A percentile compares a stretch with the other conserved stretches of the same genome.
Conservation (phyloP, 2,329 filamentous ascomycete species). For the Zymoseptoria pseudotritici region DNA sequence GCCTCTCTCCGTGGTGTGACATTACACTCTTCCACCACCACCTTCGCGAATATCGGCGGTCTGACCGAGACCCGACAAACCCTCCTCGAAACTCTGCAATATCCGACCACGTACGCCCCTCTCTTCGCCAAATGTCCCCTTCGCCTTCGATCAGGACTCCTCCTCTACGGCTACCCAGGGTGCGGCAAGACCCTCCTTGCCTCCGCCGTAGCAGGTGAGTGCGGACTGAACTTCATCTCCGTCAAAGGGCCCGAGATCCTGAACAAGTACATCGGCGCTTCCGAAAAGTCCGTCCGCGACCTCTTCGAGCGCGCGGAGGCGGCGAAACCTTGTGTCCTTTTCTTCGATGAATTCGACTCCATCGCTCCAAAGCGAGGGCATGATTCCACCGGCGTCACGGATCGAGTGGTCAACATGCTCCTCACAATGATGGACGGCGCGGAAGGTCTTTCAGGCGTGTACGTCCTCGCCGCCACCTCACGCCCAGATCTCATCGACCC, state of each 20-base stretch:
- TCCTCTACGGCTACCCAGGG: constrained; percentile 90
- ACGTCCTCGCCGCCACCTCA: constrained; percentile 89
- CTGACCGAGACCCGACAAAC: constrained; percentile 78
- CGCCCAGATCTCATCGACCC: constrained; percentile 93
- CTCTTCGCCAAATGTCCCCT: constrained; percentile 95
- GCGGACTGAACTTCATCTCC: constrained; percentile 94
- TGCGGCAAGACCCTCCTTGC: constrained; percentile 95
- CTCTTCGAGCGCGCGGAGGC: constrained; percentile 88
- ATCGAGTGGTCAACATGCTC: constrained; percentile 95
- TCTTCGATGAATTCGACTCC: constrained; percentile 98
- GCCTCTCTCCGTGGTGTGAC: constrained; percentile 92
- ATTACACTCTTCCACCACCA: constrained; percentile 84
- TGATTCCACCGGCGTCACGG: constrained; percentile 96
- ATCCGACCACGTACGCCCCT: constrained; percentile 94
- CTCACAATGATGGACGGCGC: constrained; percentile 98
- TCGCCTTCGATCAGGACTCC: constrained; percentile 82
- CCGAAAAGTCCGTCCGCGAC: constrained; percentile 91
- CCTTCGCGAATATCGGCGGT: constrained; percentile 86
- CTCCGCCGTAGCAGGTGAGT: constrained; percentile 94
- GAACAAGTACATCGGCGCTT: constrained; percentile 98
- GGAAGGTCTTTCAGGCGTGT: constrained; percentile 88
- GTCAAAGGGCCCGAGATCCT: constrained; percentile 97
- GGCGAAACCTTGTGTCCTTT: constrained; percentile 85
- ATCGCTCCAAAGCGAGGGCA: constrained; percentile 96
- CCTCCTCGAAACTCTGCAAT: constrained; percentile 90